A percentile compares a stretch with the other conserved stretches of the same genome.
phyloP scores from a whole-genome alignment of 768 basidiomycete genomes.

The Boletus tylopilopsis region DNA sequence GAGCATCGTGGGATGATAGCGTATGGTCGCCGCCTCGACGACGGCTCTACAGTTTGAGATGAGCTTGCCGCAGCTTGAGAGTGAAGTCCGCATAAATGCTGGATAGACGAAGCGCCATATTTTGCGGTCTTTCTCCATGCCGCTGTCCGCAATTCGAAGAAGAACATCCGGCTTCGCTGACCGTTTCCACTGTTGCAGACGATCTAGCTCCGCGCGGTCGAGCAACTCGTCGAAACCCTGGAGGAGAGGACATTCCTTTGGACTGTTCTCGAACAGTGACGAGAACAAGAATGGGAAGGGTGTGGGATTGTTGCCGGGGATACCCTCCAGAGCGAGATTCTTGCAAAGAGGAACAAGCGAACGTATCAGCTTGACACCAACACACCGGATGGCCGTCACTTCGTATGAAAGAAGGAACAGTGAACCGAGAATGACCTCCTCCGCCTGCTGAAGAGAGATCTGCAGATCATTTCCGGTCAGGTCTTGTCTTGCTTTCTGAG shows the following conservation, averaged over 20 bases:
- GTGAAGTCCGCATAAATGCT: conserved; percentile 53
- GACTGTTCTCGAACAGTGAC: conserved; percentile 51
- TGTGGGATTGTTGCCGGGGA: conserved; percentile 26
- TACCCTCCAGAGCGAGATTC: conserved; percentile 37
- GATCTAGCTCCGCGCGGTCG: conserved; percentile 54
- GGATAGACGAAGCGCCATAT: conserved; percentile 78
- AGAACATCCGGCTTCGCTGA: conserved; percentile 52
- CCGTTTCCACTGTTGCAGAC: conserved; percentile 65
- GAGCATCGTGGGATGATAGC: conserved; percentile 70
- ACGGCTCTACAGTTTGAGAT: conserved; percentile 56
- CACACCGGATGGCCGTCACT: conserved; percentile 44
- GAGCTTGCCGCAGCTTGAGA: conserved; percentile 44
- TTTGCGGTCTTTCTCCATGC: conserved; percentile 58
- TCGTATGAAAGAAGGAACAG: conserved; percentile 72
- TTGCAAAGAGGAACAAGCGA: conserved; percentile 48
- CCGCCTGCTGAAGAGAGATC: conserved; percentile 42
- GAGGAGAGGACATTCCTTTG: conserved; percentile 44
- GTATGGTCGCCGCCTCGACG: conserved; percentile 62
- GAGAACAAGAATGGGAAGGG: conserved; percentile 39
- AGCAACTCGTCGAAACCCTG: conserved; percentile 65
- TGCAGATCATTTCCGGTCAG: conserved; percentile 40
- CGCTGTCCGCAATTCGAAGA: conserved; percentile 70
- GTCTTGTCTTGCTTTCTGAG: conserved; percentile 38
- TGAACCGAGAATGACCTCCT: conserved; percentile 66
- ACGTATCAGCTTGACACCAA: conserved; percentile 64